Conservation (phyloP, 805 yeast species). For the Pichia ethanolica region DNA sequence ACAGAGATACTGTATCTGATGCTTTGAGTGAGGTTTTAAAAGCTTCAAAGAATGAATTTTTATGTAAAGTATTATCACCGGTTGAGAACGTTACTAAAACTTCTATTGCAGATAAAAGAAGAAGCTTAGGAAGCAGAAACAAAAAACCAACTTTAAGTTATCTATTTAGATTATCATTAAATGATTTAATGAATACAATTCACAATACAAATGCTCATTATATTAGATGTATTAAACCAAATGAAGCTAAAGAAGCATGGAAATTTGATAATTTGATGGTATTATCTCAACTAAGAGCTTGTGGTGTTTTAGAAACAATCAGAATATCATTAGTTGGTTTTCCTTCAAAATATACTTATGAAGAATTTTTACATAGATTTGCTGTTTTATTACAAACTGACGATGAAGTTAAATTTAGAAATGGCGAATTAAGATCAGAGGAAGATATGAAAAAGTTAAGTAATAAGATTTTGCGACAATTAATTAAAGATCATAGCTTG, state of each 20-base stretch:
- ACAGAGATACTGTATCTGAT: constrained; percentile 94
- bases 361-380: constrained; percentile 84
- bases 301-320: constrained; percentile 97
- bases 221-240: constrained; percentile 95
- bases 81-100: constrained; percentile 36
- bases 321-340: constrained; percentile 95
- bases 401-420: constrained; percentile 54
- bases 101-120: constrained; percentile 10
- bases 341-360: constrained; percentile 94
- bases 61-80: constrained; percentile 55
- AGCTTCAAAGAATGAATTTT: constrained; percentile 58
- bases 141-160: constrained; percentile 92
- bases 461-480: constrained; percentile 51
- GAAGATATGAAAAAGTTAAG: constrained; percentile 59
- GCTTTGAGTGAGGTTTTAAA: constrained; percentile 83
- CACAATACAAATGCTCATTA: constrained; percentile 93
- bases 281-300: constrained; percentile 87
- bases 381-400: constrained; percentile 68
- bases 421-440: constrained; percentile 38
- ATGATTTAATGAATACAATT: constrained; percentile 87
- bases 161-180: constrained; percentile 83
- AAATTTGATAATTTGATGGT: constrained; percentile 92
- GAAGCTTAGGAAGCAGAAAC: constrained; percentile 23
- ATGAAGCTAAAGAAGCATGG: constrained; percentile 91
- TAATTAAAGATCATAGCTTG: constrained; percentile 55